A percentile compares a stretch with the other conserved stretches of the same genome.
Conservation (phyloP, 2,329 filamentous ascomycete genomes). For the Colletotrichum paranaense region DNA sequence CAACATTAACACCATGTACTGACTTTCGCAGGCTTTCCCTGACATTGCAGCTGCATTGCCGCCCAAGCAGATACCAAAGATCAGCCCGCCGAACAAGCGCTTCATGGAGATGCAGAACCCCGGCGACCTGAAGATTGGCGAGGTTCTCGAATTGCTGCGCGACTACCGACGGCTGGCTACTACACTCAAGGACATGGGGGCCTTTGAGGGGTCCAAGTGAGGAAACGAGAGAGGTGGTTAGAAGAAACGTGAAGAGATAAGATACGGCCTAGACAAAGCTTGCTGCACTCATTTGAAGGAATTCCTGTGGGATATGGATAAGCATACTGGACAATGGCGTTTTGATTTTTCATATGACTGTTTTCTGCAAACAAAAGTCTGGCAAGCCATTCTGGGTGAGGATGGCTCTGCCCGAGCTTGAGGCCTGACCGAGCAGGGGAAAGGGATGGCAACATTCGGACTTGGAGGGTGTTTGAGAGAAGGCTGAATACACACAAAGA, state of each 20-base stretch:
- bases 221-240: background rate
- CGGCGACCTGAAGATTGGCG: constrained; percentile 77
- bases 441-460: background rate
- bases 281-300: constrained; percentile 1
- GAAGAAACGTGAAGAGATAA: background rate
- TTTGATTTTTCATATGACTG: constrained; percentile 1
- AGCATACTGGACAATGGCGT: constrained; percentile 32
- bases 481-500: background rate
- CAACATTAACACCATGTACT: constrained; percentile 8
- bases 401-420: background rate
- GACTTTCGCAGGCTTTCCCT: constrained; percentile 63
- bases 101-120: constrained; percentile 80
- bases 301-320: background rate
- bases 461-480: background rate
- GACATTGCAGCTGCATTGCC: constrained; percentile 67
- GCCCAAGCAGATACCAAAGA: constrained; percentile 64
- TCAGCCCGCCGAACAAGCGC: constrained; percentile 75
- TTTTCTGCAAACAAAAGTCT: background rate
- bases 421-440: background rate
- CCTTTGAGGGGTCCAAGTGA: constrained; percentile 61
- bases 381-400: background rate
- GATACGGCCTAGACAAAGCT: background rate
- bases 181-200: constrained; percentile 71
- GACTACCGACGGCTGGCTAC: constrained; percentile 80
- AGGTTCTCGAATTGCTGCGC: constrained; percentile 76